phyloP scores from a whole-genome alignment of 768 basidiomycete genomes.

The Boletus sp. region DNA sequence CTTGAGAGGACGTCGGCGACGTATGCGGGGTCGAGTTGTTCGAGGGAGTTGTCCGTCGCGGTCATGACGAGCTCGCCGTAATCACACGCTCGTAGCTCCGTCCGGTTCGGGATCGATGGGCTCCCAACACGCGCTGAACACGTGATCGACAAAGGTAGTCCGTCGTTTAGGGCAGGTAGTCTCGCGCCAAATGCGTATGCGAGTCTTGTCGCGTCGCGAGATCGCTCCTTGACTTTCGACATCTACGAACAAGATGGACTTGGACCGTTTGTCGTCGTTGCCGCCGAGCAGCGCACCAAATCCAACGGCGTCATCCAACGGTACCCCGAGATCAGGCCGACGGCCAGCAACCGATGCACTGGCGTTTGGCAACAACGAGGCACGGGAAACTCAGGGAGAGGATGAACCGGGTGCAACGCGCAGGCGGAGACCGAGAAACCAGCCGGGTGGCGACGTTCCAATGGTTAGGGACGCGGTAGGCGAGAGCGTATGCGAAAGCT shows the following conservation, averaged over 20 bases:
- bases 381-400: slow-evolving; percentile 36
- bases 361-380: slow-evolving; percentile 53
- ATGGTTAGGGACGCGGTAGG: slow-evolving; percentile 93
- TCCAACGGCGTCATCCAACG: slow-evolving; percentile 37
- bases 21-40: slow-evolving; percentile 64
- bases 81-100: background rate
- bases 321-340: slow-evolving; percentile 32
- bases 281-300: slow-evolving; percentile 50
- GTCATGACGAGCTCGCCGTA: slow-evolving; percentile 13
- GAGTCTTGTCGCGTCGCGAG: slow-evolving; percentile 26
- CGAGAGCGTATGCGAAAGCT: slow-evolving; percentile 90
- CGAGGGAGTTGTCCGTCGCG: slow-evolving; percentile 38
- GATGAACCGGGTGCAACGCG: slow-evolving; percentile 43
- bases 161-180: slow-evolving; percentile 41
- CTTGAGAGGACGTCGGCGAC: slow-evolving; percentile 63
- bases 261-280: slow-evolving; percentile 55
- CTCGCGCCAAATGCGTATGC: slow-evolving; percentile 35
- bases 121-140: slow-evolving; percentile 12
- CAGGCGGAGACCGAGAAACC: slow-evolving; percentile 42
- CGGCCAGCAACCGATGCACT: slow-evolving; percentile 52
- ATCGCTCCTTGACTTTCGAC: slow-evolving; percentile 8
- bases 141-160: background rate
- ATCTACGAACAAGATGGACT: slow-evolving; percentile 42
- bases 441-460: slow-evolving; percentile 67
- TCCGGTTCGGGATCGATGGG: no score